Evolutionary conservation across 352 stramenopile genomes (phyloP), one percentile per base, ranked within the genome.

Genomic region (Phytopythium sindhum): DNA sequence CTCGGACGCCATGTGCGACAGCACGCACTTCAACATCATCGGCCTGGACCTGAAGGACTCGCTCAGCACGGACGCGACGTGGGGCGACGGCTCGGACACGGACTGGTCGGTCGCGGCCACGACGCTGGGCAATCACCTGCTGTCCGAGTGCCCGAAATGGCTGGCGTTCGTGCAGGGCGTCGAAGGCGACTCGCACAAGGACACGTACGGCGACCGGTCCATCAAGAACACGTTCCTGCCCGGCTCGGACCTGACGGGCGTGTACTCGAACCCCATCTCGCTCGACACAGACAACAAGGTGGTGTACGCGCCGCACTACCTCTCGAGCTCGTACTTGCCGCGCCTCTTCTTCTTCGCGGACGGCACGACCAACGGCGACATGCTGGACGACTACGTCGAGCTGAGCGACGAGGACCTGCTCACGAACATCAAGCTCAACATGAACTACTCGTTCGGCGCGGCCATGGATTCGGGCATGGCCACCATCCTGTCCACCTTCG

Each of bases 11-110:
- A 69, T 95, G 54, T 95, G 86, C 65, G 78, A 93, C 66, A 77
- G 71, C 57, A 90, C 84, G 63, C 83, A 95, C 70, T 95, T 84
- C 50, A 95, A 95, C 68, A 77, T 95, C 54, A 90, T 95, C 51
- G 86, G 86, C 23, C 79, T 95, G 60, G 86, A 95, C 42, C 77
- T 95, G 26, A 95, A 95, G 69, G 83, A 93, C 63, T 64, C 74
- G 21, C 44, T 89, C 10, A 80, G 80, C 51, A 77, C 67, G 26
- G 76, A 83, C 37, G 84, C 84, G 0, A 89, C 82, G 23, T 95
- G 86, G 86, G 86, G 86, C 2, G 86, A 92, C 33, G 75, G 70
- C 55, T 88, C 82, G 1, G 77, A 95, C 60, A 93, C 84, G 39
- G 84, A 91, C 57, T 95, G 86, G 86, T 66, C 77, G 2, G 74